A percentile compares a stretch with the other conserved stretches of the same genome.
These are phyloP conservation scores for Chaetomium strumarium DNA, from an alignment of 2,329 filamentous ascomycete genomes.

Conservation along the genomic window DNA sequence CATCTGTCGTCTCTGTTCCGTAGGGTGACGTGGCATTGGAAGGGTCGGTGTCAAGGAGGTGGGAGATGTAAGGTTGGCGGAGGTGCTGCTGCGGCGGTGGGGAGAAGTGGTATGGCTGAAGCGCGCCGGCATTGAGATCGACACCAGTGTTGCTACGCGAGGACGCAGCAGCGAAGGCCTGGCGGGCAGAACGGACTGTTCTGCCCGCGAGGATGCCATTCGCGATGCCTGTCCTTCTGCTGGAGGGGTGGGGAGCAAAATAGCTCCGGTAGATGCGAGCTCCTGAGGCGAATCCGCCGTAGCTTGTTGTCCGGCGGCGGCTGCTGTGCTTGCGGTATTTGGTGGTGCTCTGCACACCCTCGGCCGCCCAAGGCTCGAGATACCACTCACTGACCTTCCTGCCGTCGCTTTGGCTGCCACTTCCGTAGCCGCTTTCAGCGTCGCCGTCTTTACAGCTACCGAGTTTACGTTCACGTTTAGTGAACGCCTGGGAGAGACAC, in stretches of 20 bases:
- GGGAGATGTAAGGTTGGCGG: not conserved
- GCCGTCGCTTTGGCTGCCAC: not conserved
- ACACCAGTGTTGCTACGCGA: too few relatives aligned
- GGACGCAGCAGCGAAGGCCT: not conserved
- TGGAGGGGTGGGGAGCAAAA: not conserved
- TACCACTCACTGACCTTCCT: constrained; percentile 74
- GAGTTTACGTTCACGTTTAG: constrained; percentile 39
- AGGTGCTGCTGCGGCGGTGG: not conserved
- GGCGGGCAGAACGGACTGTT: not conserved
- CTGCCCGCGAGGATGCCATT: not conserved
- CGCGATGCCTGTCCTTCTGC: not conserved
- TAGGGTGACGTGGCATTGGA: not conserved
- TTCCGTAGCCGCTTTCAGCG: not conserved
- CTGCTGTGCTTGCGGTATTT: constrained; percentile 56
- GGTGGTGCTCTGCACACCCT: constrained; percentile 77
- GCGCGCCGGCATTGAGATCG: too few relatives aligned
- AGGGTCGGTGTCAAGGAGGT: not conserved
- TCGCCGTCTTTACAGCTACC: constrained; percentile 4
- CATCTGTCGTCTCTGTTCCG: not conserved
- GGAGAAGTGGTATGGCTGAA: not conserved
- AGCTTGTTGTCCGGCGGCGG: constrained; percentile 10
- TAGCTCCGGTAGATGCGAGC: constrained; percentile 5
- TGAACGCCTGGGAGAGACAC: constrained; percentile 21
- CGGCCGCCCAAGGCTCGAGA: constrained; percentile 62
- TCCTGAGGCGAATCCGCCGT: not conserved